A percentile compares a stretch with the other conserved stretches of the same genome.
These are phyloP conservation scores for Lachancea sp. DNA, from an alignment of 805 yeast genomes.

Conservation along the genomic window DNA sequence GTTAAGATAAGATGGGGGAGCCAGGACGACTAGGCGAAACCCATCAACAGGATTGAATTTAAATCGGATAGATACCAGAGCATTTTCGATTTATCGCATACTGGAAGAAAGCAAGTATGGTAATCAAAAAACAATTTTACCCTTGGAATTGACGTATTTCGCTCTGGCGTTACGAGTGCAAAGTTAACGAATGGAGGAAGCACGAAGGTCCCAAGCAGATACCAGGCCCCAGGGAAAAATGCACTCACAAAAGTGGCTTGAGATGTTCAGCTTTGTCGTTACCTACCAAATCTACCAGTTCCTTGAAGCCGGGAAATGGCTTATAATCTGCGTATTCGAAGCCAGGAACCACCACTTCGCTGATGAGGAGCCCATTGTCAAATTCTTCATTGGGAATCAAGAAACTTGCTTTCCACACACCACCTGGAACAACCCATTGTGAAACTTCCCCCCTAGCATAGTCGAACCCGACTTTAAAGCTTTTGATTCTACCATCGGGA, in stretches of 20 bases:
- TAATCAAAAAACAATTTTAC: no score
- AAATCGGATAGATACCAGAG: no score
- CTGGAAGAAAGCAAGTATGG: no score
- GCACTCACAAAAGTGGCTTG: constrained; percentile 32
- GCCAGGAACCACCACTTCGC: constrained; percentile 59
- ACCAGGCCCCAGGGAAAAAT: background rate
- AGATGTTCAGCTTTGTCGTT: constrained; percentile 32
- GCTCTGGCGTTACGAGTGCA: no score
- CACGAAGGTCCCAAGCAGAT: no score
- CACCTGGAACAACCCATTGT: constrained; percentile 63
- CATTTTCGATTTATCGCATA: no score
- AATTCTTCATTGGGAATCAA: constrained; percentile 36
- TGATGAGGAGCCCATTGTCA: constrained; percentile 40
- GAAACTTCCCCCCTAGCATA: constrained; percentile 41
- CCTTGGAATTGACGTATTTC: no score
- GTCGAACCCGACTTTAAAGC: constrained; percentile 50
- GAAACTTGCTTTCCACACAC: constrained; percentile 51
- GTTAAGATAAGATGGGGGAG: no score
- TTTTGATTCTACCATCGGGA: constrained; percentile 44
- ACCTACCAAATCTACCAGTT: constrained; percentile 36
- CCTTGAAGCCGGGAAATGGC: constrained; percentile 35
- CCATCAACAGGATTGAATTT: no score
- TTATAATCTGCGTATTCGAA: constrained; percentile 50
- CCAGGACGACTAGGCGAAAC: no score
- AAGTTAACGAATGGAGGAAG: no score